Evolutionary conservation across 2,329 filamentous ascomycete species (phyloP), one percentile per base, ranked within the genome.

Genomic region (Calonectria leucothoes): DNA sequence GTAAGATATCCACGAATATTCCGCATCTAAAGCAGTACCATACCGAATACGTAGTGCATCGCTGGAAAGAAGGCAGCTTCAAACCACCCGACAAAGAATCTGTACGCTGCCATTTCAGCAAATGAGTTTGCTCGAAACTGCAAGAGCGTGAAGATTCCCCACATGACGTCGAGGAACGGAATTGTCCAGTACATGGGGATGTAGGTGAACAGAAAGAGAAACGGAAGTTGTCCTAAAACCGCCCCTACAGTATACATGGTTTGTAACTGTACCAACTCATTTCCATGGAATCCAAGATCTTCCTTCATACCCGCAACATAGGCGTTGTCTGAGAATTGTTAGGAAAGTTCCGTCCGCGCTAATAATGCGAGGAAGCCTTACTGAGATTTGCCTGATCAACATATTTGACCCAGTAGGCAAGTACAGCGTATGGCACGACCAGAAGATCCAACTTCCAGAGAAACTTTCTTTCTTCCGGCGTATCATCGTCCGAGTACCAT

Each of bases 111-210:
- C 29, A 90, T 72, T 72, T 91, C 89, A 1, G 85, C 84, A 74
- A 86, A 90, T 1, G 84, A 83, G 14, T 84, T 81, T 0, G 86
- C 86, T 6, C 89, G 87, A 69, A 87, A 90, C 69, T 91, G 89
- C 6, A 90, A 81, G 17, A 92, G 82, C 0, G 89, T 91, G 74
- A 91, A 89, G 25, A 91, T 81, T 0, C 89, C 89, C 90, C 90
- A 91, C 6, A 83, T 80, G 2, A 90, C 76, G 70, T 91, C 88
- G 75, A 90, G 82, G 11, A 85, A 83, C 0, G 89, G 89, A n/a
- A 90, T 86, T 0, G 88, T 78, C 81, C 85, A 89, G 71, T 86
- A 85, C 84, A 90, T 88, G 2, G 88, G 82, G 10, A 83, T 67
- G 51, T 81, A 78, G 35, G 85, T 87, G 75, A 90, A 88, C 1